Evolutionary conservation across 1,284 basidiomycete species (phyloP), one percentile per base, ranked within the genome.

Genomic region (Cryptococcus maquisensis): DNA sequence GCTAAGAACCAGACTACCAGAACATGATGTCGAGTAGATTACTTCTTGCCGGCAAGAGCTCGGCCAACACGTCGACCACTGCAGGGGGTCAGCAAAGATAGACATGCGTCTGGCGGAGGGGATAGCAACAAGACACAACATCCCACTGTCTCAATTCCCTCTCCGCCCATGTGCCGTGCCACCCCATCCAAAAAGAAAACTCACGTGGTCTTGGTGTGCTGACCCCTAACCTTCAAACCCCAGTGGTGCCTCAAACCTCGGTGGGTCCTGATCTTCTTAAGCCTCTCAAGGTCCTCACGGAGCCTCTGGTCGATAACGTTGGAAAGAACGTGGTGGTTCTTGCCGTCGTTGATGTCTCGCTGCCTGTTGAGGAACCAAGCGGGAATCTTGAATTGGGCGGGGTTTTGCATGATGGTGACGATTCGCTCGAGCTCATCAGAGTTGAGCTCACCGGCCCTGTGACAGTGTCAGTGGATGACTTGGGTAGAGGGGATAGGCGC

Each of bases 211-310:
- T 98, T 98, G 68, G 95, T 98, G 85, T 98, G 95, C 77, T 98
- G 96, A 77, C 95, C 95, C 74, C 96, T 82, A 61, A 93, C 91
- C 75, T 92, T 87, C 66, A 96, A 82, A 65, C 90, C 90, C 91
- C 93, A 96, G 84, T 86, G 94, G 80, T 98, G 95, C 78, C 96
- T 84, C 68, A 99, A 84, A 82, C 96, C 95, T 81, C 96, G 87
- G 80, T 99, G 96, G 54, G 93, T 90, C 69, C 94, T 86, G 77
- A 99, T 99, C 85, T 98, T 98, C 88, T 98, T 98, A 79, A 98
- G 80, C 63, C 96, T 84, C 83, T 98, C 96, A 59, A 98, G 83
- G 78, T 99, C 96, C 56, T 98, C 96, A 81, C 96, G 92, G 66
- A 98, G 82, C 82, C 98, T 98, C 65, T 93, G 95, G 83, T 98